Base-by-base conservation (phyloP, 1,139 yeast genomes). In the Kodamaea anthophila region DNA sequence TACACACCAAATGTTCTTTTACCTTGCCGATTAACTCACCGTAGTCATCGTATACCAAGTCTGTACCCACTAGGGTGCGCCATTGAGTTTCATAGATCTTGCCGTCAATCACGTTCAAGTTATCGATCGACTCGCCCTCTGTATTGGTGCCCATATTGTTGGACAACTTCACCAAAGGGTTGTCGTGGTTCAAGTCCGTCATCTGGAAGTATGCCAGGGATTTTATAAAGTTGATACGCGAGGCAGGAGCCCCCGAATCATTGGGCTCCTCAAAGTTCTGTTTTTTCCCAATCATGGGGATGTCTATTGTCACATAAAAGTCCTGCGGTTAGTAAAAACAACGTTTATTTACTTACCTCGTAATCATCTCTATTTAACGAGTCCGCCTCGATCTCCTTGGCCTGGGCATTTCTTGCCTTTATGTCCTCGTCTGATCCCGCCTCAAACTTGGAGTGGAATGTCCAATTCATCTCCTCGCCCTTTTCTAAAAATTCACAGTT, bases 401-500 rank as follows among this genome's bases (percentile, higher is more conserved):
- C 39, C 14, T 47, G 53, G 21, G 40, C 42, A 11, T 47, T 55
- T 46, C 81, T 59, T 4, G 74, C 70, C 41, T 65, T 70, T 21
- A 79, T 68, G 49, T 81, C 91, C 33, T 78, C 88, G 35, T 77
- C 82, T 2, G 87, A 78, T 3, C 91, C 91, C 1, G 91, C 88
- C 49, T 80, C 88, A 40, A 72, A 75, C 15, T 70, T 70, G 33
- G 55, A 60, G 47, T 73, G 75, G 59, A 85, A 85, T 41, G 78
- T 73, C 95, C 95, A 85, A 49, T 82, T 82, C 91, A 86, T 83
- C 54, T 84, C 94, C 52, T 85, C 94, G n/a, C 95, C 95, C 6
- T 69, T 55, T 3, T 68, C 52, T 39, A 85, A 61, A 43, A 76
- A 83, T 27, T 70, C 76, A 15, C 84, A 70, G 40, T 74, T 70